A percentile compares a stretch with the other conserved stretches of the same genome.
phyloP scores from a whole-genome alignment of 164 flowering plant species.

The Berberis thunbergii region DNA sequence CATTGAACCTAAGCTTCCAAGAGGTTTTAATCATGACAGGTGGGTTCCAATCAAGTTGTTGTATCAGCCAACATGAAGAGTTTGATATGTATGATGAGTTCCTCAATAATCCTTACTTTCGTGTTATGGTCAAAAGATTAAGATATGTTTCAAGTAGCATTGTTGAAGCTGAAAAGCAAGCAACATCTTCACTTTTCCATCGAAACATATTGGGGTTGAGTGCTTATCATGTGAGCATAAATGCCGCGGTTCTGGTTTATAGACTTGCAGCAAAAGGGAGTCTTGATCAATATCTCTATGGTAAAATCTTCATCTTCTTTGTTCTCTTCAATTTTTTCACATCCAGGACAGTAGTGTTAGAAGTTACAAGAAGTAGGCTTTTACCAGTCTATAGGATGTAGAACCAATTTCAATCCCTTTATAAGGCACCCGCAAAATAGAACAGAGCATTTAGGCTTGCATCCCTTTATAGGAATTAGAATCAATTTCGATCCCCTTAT shows the following conservation, averaged over 20 bases:
- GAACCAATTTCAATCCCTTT: too few species aligned
- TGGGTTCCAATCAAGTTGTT: slow-evolving; percentile 5
- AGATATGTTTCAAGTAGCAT: slow-evolving; percentile 6
- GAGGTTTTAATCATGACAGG: slow-evolving; percentile 12
- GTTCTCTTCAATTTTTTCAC: not conserved
- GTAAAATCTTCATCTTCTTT: slow-evolving; percentile 8
- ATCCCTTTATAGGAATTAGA: too few species aligned
- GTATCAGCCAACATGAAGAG: not conserved
- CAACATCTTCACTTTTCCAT: slow-evolving; percentile 21
- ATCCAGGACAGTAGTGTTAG: too few species aligned
- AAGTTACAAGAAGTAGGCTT: too few species aligned
- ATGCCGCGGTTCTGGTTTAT: slow-evolving; percentile 20
- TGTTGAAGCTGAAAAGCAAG: slow-evolving; percentile 32
- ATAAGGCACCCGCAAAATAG: too few species aligned
- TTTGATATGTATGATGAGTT: slow-evolving; percentile 15
- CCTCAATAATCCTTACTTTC: not conserved
- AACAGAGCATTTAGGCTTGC: too few species aligned
- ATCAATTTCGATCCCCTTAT: too few species aligned
- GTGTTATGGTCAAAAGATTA: slow-evolving; percentile 21
- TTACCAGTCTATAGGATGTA: too few species aligned
- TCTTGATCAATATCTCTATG: slow-evolving; percentile 16
- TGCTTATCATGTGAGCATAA: slow-evolving; percentile 21
- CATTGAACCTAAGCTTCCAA: slow-evolving; percentile 20
- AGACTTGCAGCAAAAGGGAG: slow-evolving; percentile 10
- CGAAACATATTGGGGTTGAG: slow-evolving; percentile 18